Base-by-base conservation (phyloP, 2,329 filamentous ascomycete genomes). In the Colletotrichum melonis region DNA sequence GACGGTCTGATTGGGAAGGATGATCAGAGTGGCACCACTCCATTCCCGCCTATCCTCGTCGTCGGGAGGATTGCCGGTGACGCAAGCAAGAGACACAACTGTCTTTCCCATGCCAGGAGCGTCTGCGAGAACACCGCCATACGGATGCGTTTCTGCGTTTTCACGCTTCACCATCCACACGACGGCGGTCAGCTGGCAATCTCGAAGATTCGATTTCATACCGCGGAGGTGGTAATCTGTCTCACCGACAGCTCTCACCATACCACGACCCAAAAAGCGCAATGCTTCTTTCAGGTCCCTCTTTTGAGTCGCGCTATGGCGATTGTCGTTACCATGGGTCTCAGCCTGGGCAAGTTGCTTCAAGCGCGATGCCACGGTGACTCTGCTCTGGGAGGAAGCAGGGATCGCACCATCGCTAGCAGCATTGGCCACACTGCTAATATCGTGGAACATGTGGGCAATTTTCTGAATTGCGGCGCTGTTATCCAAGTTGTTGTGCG, bases 31-130 rank as follows among this genome's bases (percentile, higher is more conserved):
- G 0, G 76, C 73, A 0, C 76, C 72, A 80, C 83, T 85, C 77
- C 81, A 87, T 0, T 77, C 70, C 0, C 58, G 28, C 0, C 59
- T 60, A 5, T 87, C 82, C 24, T 86, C 82, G 16, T 82, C 67
- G 1, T 81, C 75, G 0, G 84, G 87, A 0, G 85, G 86, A 19
- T 79, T 83, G 1, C 78, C 81, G 5, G 79, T 72, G 72, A 83
- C 82, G 57, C 78, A 81, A 3, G 81, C 81, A 8, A 84, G 54
- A 1, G 77, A 77, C 76, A 90, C 86, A 3, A 91, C 84, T 0
- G 91, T 93, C 79, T 93, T 93, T 0, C 91, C 91, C 1, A 92
- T 79, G 0, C 91, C 91, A 88, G 92, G 92, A 30, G 87, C 87
- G 76, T 93, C 90, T 0, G 88, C 89, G 0, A 92, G 76, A 1